Evolutionary conservation across 2,329 filamentous ascomycete genomes (phyloP).

Genomic region (Penicillium glabrum): DNA sequence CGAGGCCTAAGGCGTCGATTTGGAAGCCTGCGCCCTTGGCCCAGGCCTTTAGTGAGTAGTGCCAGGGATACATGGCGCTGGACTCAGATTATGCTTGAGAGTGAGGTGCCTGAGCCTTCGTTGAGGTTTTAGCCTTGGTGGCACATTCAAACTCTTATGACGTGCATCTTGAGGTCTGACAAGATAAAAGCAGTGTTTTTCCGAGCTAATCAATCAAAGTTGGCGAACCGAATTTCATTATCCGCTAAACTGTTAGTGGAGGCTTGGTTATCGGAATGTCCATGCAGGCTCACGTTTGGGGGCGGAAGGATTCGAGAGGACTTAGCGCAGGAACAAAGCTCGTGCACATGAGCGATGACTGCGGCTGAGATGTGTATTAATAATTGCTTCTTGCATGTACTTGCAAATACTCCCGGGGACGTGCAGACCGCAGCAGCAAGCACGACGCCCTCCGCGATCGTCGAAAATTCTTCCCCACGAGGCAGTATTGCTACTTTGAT

Average conservation of each 20-base stretch:
- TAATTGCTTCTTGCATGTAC: not conserved
- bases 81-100: not conserved
- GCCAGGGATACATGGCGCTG: constrained; percentile 10
- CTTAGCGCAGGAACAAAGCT: not conserved
- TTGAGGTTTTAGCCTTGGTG: not conserved
- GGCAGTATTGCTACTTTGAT: not conserved
- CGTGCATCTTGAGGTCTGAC: not conserved
- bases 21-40: constrained; percentile 3
- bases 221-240: not conserved
- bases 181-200: not conserved
- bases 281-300: not conserved
- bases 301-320: not conserved
- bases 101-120: not conserved
- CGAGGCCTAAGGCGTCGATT: constrained; percentile 12
- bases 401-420: not conserved
- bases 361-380: not conserved
- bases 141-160: not conserved
- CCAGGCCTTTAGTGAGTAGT: constrained; percentile 2
- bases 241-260: not conserved
- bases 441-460: not conserved
- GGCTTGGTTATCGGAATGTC: not conserved
- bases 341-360: not conserved
- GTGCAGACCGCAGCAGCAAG: not conserved
- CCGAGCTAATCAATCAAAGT: not conserved
- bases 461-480: not conserved